Base-by-base conservation (phyloP, 768 basidiomycete species). In the Tulasnella sp. region DNA sequence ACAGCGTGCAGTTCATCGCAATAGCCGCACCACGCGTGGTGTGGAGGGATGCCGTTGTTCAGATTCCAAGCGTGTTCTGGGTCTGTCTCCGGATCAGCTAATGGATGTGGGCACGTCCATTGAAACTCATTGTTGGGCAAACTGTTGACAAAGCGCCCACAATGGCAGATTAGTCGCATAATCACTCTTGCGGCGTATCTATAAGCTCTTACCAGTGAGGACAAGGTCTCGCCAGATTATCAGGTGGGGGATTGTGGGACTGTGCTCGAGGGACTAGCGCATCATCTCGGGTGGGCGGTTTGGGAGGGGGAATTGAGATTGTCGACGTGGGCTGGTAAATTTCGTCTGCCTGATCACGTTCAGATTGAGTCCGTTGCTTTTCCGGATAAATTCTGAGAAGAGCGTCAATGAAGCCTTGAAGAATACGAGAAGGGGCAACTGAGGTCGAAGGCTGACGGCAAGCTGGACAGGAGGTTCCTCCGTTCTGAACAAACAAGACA, bases 401-500 rank as follows among this genome's bases (percentile, higher is more conserved):
- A 5, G 79, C 65, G 59, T 89, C 84, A 50, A 88, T 64, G 56
- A 88, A 73, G 33, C 74, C 67, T 62, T 90, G 82, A 12, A 90
- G 64, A 2, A 76, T 73, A 25, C 87, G 78, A 53, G 81, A 88
- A 16, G 82, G 81, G 2, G 74, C 72, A 32, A 83, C 84, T 20
- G 72, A 69, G 22, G 72, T 79, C 12, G 84, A 79, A n/a, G 70
- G 57, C 22, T 77, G 73, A 48, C 87, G 79, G 59, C 87, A 90
- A 5, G 81, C 78, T 12, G 87, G 87, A 61, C 87, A 90, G 58
- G 77, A 83, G 16, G 81, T 80, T 47, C 86, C 87, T 31, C 84
- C 83, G 58, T 89, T 89, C 85, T 75, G 75, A 64, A 89, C 77
- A 87, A 87, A 90, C 45, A 88, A 74, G 1, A 76, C 70, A 62